phyloP scores from a whole-genome alignment of 495 filamentous ascomycete species.

The Aspergillus affinis region DNA sequence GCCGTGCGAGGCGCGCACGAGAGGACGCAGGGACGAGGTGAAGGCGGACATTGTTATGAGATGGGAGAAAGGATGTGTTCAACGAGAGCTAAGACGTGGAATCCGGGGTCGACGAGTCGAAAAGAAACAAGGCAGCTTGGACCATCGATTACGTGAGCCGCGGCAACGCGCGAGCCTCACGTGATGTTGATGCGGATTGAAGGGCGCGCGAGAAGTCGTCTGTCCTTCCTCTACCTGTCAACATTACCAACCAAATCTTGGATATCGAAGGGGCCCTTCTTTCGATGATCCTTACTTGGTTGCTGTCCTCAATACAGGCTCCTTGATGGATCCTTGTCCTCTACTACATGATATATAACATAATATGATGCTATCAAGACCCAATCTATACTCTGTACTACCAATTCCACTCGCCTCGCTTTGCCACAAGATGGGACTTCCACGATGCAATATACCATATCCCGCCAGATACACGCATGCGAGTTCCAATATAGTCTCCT shows the following conservation, averaged over 20 bases:
- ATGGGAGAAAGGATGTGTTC: slow-evolving; percentile 28
- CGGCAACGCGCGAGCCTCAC: not conserved
- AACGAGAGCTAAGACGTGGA: slow-evolving; percentile 18
- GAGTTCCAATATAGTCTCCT: not conserved
- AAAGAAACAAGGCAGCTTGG: not conserved
- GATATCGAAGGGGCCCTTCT: not conserved
- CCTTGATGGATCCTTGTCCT: not conserved
- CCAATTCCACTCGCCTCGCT: not conserved
- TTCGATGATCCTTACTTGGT: not conserved
- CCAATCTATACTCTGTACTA: too few relatives aligned
- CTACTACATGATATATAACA: too few relatives aligned
- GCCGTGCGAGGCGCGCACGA: slow-evolving; percentile 30
- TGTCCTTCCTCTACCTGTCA: not conserved
- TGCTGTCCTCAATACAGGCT: not conserved
- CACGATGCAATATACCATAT: not conserved
- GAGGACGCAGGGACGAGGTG: slow-evolving; percentile 37
- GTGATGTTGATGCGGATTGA: not conserved
- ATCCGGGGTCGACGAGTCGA: not conserved
- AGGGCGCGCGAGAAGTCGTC: not conserved
- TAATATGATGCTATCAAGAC: not conserved
- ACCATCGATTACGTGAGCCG: not conserved
- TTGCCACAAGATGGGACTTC: not conserved
- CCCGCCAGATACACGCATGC: not conserved
- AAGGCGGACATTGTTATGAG: slow-evolving; percentile 54
- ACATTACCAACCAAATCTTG: not conserved